phyloP scores from a whole-genome alignment of 331 rosid genomes.

The Quercus tomentella region DNA sequence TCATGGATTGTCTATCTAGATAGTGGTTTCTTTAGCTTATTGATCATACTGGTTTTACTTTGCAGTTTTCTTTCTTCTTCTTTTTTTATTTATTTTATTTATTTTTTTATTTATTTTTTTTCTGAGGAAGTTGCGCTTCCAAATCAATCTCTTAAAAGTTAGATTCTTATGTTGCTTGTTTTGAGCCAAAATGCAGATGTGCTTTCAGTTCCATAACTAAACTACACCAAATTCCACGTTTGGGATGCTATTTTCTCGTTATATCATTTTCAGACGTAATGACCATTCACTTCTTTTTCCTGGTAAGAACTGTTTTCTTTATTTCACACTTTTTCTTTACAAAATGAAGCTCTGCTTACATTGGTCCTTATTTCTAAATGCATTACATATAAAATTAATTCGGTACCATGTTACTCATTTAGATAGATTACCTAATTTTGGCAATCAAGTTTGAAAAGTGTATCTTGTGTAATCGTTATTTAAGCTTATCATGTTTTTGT shows the following conservation, averaged over 20 bases:
- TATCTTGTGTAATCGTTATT: neutral
- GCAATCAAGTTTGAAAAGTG: neutral
- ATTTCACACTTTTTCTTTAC: neutral
- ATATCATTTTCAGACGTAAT: slow-evolving; percentile 64
- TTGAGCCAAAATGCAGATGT: slow-evolving; percentile 53
- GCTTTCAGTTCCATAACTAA: slow-evolving; percentile 85
- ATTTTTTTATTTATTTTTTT: neutral
- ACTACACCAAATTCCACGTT: slow-evolving; percentile 63
- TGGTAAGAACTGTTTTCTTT: slow-evolving; percentile 46
- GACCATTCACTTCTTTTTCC: slow-evolving; percentile 90
- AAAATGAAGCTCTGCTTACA: neutral
- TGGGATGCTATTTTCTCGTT: slow-evolving; percentile 89
- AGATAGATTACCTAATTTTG: neutral
- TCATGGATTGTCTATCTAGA: neutral
- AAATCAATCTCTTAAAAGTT: neutral
- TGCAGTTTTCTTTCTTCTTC: neutral
- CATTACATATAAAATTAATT: neutral
- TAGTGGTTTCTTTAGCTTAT: neutral
- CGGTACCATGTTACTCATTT: neutral
- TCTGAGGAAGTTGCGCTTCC: neutral
- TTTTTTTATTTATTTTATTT: too few species aligned
- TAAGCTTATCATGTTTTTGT: neutral
- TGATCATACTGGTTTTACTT: neutral
- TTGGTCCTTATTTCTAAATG: neutral
- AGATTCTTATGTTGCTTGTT: slow-evolving; percentile 14